A percentile compares a stretch with the other conserved stretches of the same genome.
Evolutionary conservation across 768 basidiomycete genomes (phyloP).

Genomic region (Amanita thiersii): DNA sequence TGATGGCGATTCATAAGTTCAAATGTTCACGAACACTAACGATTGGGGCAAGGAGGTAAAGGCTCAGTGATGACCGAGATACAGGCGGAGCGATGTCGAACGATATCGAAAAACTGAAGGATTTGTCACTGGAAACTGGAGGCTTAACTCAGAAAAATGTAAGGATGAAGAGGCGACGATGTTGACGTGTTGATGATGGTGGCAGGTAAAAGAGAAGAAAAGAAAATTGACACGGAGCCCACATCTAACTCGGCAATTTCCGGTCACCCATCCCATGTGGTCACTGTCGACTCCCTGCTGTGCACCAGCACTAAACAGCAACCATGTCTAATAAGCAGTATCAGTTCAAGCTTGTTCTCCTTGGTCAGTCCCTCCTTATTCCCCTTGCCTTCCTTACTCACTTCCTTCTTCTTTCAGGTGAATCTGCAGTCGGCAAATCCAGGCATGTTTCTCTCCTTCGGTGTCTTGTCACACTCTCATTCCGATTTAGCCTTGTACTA

Average conservation of each 20-base stretch:
- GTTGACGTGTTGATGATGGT: conserved; percentile 10
- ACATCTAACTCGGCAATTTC: conserved; percentile 22
- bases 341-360: conserved; percentile 93
- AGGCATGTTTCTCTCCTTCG: conserved; percentile 42
- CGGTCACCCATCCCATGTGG: conserved; percentile 15
- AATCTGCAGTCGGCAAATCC: conserved; percentile 97
- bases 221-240: conserved; percentile 7
- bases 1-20: conserved; percentile 80
- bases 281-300: conserved; percentile 16
- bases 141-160: conserved; percentile 11
- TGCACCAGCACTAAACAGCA: conserved; percentile 20
- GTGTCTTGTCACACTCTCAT: conserved; percentile 16
- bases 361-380: conserved; percentile 49
- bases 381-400: conserved; percentile 9
- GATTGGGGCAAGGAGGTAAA: conserved; percentile 9
- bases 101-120: conserved; percentile 9
- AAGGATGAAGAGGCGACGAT: conserved; percentile 4
- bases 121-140: conserved; percentile 4
- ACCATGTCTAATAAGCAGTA: conserved; percentile 81
- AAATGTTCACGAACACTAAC: conserved; percentile 16
- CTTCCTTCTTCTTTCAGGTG: conserved; percentile 44
- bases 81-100: conserved; percentile 3
- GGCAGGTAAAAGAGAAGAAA: conserved; percentile 11
- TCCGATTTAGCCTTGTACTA: conserved; percentile 67
- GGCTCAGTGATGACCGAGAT: conserved; percentile 27